These are phyloP conservation scores for Nyssa sinensis DNA, from an alignment of 148 eudicot genomes.

Conservation along the genomic window DNA sequence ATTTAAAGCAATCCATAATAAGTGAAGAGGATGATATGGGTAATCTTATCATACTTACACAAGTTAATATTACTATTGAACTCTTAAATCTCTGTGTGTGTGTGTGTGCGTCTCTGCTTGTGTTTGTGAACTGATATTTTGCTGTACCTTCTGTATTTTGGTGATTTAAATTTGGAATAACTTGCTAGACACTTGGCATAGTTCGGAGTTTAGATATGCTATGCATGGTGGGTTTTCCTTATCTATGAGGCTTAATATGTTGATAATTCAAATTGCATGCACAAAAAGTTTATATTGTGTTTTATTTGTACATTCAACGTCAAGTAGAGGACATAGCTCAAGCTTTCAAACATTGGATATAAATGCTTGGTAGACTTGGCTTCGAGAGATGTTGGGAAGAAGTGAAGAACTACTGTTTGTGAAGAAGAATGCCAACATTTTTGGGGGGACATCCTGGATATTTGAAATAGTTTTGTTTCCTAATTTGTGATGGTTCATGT, in stretches of 20 bases:
- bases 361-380: neutral
- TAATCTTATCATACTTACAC: constrained; percentile 21
- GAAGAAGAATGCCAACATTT: neutral
- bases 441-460: neutral
- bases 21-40: constrained; percentile 99
- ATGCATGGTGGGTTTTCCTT: neutral
- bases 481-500: neutral
- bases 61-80: neutral
- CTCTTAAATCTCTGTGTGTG: neutral
- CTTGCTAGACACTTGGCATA: neutral
- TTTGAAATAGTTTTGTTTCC: neutral
- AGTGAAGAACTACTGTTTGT: neutral
- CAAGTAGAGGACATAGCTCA: neutral
- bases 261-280: neutral
- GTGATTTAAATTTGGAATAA: neutral
- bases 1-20: constrained; percentile 78
- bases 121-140: neutral
- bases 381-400: neutral
- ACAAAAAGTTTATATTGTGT: neutral
- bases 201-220: neutral
- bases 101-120: neutral
- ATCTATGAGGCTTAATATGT: neutral
- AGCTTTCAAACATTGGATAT: neutral
- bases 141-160: neutral
- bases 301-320: neutral